A percentile compares a stretch with the other conserved stretches of the same genome.
These are phyloP conservation scores for Beauveria medogensis DNA, from an alignment of 2,329 filamentous ascomycete species.

Conservation along the genomic window DNA sequence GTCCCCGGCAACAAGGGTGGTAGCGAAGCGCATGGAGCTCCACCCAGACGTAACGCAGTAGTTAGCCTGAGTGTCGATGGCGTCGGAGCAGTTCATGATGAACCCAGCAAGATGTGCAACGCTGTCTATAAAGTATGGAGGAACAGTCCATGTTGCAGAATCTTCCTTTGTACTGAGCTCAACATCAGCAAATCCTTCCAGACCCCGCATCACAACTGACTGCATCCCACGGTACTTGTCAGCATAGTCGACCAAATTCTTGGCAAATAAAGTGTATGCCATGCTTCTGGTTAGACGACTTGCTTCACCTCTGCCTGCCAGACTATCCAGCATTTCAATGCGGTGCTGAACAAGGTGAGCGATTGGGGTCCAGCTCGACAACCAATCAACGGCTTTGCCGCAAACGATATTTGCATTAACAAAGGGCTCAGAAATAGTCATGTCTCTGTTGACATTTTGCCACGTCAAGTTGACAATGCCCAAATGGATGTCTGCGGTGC, in stretches of 20 bases:
- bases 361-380: constrained; percentile 45
- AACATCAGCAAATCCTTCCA: constrained; percentile 17
- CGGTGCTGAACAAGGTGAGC: constrained; percentile 51
- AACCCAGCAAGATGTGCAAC: constrained; percentile 41
- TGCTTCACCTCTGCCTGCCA: constrained; percentile 24
- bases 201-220: constrained; percentile 41
- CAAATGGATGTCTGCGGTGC: constrained; percentile 34
- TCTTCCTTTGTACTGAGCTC: constrained; percentile 36
- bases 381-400: constrained; percentile 43
- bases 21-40: constrained; percentile 43
- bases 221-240: constrained; percentile 48
- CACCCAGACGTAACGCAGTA: constrained; percentile 51
- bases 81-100: constrained; percentile 34
- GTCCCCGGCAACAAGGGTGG: constrained; percentile 37
- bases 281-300: constrained; percentile 18
- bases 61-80: constrained; percentile 43
- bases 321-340: no score
- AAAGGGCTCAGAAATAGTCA: constrained; percentile 11
- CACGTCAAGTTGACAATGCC: constrained; percentile 34
- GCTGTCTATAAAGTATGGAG: constrained; percentile 50
- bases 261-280: constrained; percentile 56
- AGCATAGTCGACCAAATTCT: constrained; percentile 48
- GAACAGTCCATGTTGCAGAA: constrained; percentile 37
- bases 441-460: constrained; percentile 11
- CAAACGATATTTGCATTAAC: constrained; percentile 27